Base-by-base conservation (phyloP, 2,329 filamentous ascomycete species). In the Colletotrichum gloeosporioides region DNA sequence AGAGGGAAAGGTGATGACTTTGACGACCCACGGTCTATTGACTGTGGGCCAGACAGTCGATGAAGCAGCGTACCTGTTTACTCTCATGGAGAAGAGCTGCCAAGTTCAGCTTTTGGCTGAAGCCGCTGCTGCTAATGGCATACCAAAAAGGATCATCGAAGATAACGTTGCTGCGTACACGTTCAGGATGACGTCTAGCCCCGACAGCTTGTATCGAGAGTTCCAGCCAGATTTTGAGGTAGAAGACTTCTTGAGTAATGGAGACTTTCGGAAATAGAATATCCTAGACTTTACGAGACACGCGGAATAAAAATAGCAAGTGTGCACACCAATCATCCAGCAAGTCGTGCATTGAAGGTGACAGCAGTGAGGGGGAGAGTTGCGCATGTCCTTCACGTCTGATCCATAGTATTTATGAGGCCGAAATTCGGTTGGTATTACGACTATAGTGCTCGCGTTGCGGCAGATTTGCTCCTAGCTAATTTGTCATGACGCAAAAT, bases 21-120 rank as follows among this genome's bases (percentile, higher is more conserved):
- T 66, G 34, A 29, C 36, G 9, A 95, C 95, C 81, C 93, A 95
- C 79, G 94, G 94, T 0, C 84, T 95, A 7, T 79, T 95, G 62
- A 95, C 93, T 0, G 93, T 94, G 0, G 94, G 94, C 0, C 80
- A 82, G 7, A 95, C 93, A 0, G 93, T 95, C 2, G 94, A 95
- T 78, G 93, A 95, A 82, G 93, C 94, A 0, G 93, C 92, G 0
- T 95, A 92, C 81, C 82, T 94, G 69, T 94, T 93, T 82, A 91
- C 90, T 0, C 85, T 92, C 4, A 88, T 94, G 84, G 93, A 95
- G 82, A 88, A 91, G 34, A 91, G 89, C 12, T 95, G 93, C 81
- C 88, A 91, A 69, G 85, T 91, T 4, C 92, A 93, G 81, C 82
- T 93, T 31, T 82, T 88, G 77, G 88, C 89, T 5, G 92, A 93